Percentiles rank a stretch among this genome's conserved stretches.
These are phyloP conservation scores for Bassia scoparia DNA, from an alignment of 148 eudicot genomes.

Conservation along the genomic window DNA sequence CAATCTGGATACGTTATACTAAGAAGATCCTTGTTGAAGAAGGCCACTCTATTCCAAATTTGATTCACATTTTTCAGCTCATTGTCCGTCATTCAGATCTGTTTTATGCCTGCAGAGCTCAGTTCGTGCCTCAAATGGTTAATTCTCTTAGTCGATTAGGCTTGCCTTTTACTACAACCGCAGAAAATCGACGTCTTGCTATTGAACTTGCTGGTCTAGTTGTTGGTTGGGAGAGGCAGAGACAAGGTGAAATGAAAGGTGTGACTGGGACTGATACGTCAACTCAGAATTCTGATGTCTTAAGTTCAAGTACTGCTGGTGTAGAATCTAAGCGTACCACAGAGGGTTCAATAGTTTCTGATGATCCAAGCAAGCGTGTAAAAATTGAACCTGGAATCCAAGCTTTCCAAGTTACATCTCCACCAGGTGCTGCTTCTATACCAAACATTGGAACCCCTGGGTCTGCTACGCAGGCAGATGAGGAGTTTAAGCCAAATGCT, in stretches of 20 bases:
- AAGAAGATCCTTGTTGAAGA: constrained; percentile 98
- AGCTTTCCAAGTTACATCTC: constrained; percentile 84
- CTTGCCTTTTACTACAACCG: constrained; percentile 81
- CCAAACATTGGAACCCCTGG: constrained; percentile 92
- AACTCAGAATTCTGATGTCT: constrained; percentile 50
- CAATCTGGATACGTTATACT: constrained; percentile 98
- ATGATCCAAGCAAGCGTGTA: constrained; percentile 76
- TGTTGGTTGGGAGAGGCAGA: constrained; percentile 96
- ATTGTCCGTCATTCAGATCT: constrained; percentile 99
- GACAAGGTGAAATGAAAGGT: constrained; percentile 83
- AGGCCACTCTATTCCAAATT: constrained; percentile 95
- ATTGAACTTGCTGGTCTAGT: constrained; percentile 99
- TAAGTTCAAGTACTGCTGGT: constrained; percentile 43
- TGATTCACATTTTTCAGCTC: constrained; percentile 96
- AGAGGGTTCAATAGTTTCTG: constrained; percentile 60
- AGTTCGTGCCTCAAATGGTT: constrained; percentile 99
- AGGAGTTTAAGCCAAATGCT: constrained; percentile 97
- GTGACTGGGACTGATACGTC: constrained; percentile 48
- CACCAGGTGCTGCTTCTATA: constrained; percentile 82
- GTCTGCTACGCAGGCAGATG: constrained; percentile 86
- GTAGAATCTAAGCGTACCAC: constrained; percentile 53
- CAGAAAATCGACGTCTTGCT: constrained; percentile 96
- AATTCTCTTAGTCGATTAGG: constrained; percentile 97
- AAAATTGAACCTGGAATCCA: constrained; percentile 97
- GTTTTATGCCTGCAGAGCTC: constrained; percentile 94